phyloP scores from a whole-genome alignment of 306 rosid genomes.

The Cyamopsis tetragonoloba region DNA sequence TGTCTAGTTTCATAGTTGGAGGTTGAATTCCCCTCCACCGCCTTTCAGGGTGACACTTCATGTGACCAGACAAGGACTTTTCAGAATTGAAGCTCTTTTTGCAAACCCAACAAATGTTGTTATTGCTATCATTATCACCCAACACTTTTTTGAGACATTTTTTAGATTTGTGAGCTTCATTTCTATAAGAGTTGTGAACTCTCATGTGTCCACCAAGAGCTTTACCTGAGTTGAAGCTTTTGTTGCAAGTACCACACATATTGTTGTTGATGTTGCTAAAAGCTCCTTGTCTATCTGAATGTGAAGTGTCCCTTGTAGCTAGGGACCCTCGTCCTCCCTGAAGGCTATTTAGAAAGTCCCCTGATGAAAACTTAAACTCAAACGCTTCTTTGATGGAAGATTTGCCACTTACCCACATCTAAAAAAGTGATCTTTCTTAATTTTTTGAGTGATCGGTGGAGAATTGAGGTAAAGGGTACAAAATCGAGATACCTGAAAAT shows the following conservation, averaged over 20 bases:
- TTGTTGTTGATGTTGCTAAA: too few relatives aligned
- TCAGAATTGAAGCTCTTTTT: constrained; percentile 9
- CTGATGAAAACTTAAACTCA: too few relatives aligned
- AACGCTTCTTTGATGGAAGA: constrained; percentile 6
- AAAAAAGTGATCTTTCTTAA: neutral
- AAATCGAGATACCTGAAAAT: neutral
- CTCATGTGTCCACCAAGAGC: constrained; percentile 58
- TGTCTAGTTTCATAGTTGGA: constrained; percentile 4
- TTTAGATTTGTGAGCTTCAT: neutral
- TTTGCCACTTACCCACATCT: too few relatives aligned
- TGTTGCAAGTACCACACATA: constrained; percentile 31
- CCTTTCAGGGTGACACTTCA: constrained; percentile 40
- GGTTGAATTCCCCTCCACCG: constrained; percentile 38
- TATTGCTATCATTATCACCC: neutral
- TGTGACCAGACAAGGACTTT: constrained; percentile 37
- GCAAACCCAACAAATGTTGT: constrained; percentile 10
- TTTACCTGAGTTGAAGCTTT: constrained; percentile 36
- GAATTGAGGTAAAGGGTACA: neutral
- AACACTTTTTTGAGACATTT: neutral
- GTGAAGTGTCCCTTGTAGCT: too few relatives aligned
- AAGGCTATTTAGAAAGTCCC: too few relatives aligned
- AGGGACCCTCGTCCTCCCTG: neutral
- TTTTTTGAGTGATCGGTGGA: neutral
- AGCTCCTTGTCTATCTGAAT: too few relatives aligned
- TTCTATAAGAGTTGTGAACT: constrained; percentile 28